A percentile compares a stretch with the other conserved stretches of the same genome.
Conservation (phyloP, 2,329 filamentous ascomycete species). For the Pseudocercospora ulei region DNA sequence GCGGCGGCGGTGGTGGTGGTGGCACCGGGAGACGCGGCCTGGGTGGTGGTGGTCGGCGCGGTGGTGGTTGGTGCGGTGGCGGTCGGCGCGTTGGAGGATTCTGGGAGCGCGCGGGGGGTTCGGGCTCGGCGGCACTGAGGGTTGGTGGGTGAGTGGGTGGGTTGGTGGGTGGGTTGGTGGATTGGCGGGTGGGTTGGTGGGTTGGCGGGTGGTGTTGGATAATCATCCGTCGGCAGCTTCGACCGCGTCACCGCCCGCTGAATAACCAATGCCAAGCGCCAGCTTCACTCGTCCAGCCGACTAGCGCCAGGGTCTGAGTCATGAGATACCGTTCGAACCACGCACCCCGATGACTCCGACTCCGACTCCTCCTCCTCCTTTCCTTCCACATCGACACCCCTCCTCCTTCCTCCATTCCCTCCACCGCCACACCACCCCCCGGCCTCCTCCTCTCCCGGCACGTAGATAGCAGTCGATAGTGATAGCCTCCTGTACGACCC, state of each 20-base stretch:
- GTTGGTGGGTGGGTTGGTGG: background rate
- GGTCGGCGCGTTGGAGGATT: background rate
- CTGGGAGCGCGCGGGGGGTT: no score
- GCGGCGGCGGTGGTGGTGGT: conserved; percentile 9
- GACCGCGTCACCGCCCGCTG: no score
- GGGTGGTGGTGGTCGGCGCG: background rate
- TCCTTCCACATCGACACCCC: conserved; percentile 15
- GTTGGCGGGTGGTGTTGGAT: background rate
- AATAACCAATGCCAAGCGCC: no score
- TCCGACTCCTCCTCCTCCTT: conserved; percentile 18
- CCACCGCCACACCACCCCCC: conserved; percentile 6
- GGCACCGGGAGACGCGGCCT: no score
- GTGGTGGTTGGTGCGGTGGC: background rate
- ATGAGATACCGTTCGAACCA: no score
- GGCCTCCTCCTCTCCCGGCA: conserved; percentile 12
- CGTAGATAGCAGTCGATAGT: conserved; percentile 24
- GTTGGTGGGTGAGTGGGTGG: background rate
- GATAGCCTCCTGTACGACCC: conserved; percentile 24
- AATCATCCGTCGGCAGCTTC: background rate
- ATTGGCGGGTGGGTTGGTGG: background rate
- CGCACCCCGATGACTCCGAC: no score
- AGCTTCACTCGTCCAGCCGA: background rate
- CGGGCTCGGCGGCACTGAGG: no score
- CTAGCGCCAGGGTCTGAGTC: no score
- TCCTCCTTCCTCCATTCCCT: conserved; percentile 9